Conservation (phyloP, 257 asterid genomes). For the Penstemon barbatus region DNA sequence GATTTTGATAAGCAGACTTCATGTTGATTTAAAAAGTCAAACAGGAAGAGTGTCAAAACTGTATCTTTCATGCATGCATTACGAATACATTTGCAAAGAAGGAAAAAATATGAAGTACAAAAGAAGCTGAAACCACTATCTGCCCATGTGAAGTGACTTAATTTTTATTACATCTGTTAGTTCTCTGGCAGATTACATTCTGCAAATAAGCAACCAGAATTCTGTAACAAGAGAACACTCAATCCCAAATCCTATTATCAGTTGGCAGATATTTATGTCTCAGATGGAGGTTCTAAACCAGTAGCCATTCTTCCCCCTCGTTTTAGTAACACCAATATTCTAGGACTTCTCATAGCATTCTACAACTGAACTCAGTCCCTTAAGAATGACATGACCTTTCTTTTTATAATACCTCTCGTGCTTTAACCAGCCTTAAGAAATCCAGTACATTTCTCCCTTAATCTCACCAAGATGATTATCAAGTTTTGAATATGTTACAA, state of each 20-base stretch:
- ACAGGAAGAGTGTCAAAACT: not conserved
- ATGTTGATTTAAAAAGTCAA: constrained; percentile 5
- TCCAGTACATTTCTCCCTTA: constrained; percentile 3
- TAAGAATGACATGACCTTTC: not conserved
- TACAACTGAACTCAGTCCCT: not conserved
- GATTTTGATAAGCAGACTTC: constrained; percentile 16
- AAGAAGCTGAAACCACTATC: constrained; percentile 21
- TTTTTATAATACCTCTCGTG: not conserved
- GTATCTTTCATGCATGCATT: constrained; percentile 9
- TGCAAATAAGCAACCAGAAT: constrained; percentile 5
- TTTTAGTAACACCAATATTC: no score
- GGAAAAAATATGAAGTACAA: not conserved
- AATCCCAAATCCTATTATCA: not conserved
- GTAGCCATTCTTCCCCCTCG: no score
- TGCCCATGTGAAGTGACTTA: not conserved
- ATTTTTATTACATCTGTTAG: not conserved
- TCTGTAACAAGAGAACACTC: constrained; percentile 3
- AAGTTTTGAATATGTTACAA: not conserved
- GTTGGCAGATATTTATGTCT: constrained; percentile 7
- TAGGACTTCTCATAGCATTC: not conserved
- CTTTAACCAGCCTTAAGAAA: constrained; percentile 2
- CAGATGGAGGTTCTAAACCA: not conserved
- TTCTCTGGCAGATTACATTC: constrained; percentile 1
- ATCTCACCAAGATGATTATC: not conserved
- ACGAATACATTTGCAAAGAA: not conserved